Evolutionary conservation across 345 rosid species (phyloP).

Genomic region (Clausena lansium): DNA sequence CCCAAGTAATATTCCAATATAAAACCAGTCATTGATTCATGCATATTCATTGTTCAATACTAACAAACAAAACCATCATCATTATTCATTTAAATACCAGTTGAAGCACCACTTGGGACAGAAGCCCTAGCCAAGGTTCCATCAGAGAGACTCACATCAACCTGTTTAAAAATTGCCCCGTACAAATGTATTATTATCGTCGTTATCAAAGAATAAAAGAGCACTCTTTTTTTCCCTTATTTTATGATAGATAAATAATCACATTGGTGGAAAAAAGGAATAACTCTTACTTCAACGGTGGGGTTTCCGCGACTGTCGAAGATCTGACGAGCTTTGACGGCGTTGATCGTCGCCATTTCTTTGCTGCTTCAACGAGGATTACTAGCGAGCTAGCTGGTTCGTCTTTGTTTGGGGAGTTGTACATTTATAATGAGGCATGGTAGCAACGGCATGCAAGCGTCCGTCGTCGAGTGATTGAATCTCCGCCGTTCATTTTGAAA

Average conservation of each 20-base stretch:
- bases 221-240: too few species aligned
- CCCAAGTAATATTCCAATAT: neutral
- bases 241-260: neutral
- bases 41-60: neutral
- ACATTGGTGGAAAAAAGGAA: neutral
- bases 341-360: conserved; percentile 33
- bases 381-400: neutral
- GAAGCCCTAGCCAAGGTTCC: conserved; percentile 54
- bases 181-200: neutral
- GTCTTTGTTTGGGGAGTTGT: neutral
- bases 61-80: neutral
- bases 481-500: conserved; percentile 20
- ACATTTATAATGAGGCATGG: neutral
- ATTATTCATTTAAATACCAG: conserved; percentile 32
- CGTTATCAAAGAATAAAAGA: neutral
- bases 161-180: conserved; percentile 22
- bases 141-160: conserved; percentile 44
- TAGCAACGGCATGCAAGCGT: neutral
- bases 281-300: conserved; percentile 59
- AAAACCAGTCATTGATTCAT: too few species aligned
- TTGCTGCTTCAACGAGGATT: neutral
- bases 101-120: conserved; percentile 77
- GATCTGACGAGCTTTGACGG: conserved; percentile 65
- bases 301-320: conserved; percentile 80
- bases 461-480: neutral